Evolutionary conservation across 331 rosid species (phyloP).

Genomic region (Quercus lobata): DNA sequence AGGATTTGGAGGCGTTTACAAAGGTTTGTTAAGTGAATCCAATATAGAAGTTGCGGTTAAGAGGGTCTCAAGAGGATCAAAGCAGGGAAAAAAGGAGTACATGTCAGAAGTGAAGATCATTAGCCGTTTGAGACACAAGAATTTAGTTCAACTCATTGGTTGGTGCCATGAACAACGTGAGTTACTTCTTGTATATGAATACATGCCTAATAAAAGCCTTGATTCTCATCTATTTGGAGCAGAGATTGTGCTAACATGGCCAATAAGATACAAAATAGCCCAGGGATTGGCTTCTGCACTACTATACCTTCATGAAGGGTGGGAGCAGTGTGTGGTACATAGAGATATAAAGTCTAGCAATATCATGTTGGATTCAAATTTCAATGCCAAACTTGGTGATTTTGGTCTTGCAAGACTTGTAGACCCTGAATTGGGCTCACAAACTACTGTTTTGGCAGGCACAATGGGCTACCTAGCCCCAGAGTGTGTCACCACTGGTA

Average conservation of each 20-base stretch:
- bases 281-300: constrained; percentile 55
- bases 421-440: constrained; percentile 74
- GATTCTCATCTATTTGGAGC: constrained; percentile 59
- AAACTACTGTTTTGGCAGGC: constrained; percentile 70
- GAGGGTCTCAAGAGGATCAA: constrained; percentile 68
- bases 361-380: no score
- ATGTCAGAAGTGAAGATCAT: constrained; percentile 70
- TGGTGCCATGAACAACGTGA: constrained; percentile 75
- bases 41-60: constrained; percentile 53
- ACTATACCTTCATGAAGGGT: no score
- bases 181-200: constrained; percentile 66
- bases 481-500: constrained; percentile 65
- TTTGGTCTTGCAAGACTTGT: constrained; percentile 45
- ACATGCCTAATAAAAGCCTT: constrained; percentile 77
- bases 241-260: constrained; percentile 39
- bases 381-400: no score
- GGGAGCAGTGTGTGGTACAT: no score
- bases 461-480: constrained; percentile 86
- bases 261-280: constrained; percentile 50
- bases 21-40: constrained; percentile 38
- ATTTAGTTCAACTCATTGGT: constrained; percentile 60
- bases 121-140: constrained; percentile 63
- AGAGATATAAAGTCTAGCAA: no score
- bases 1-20: constrained; percentile 84
- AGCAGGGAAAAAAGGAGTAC: constrained; percentile 71